These are phyloP conservation scores for Phlegmacium glaucopus DNA, from an alignment of 768 basidiomycete species.

Conservation along the genomic window DNA sequence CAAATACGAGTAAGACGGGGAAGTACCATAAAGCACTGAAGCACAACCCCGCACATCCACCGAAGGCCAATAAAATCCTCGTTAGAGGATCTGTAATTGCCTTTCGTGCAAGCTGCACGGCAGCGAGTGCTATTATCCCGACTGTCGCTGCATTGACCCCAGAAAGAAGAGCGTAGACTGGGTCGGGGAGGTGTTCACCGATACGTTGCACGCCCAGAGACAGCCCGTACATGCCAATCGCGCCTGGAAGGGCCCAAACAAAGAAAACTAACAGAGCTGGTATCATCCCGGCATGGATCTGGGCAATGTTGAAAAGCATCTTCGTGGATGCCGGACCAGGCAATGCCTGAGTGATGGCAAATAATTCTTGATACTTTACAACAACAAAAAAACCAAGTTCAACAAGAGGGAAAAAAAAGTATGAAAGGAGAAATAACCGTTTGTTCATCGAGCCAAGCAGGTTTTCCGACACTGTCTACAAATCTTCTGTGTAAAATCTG, in stretches of 20 bases:
- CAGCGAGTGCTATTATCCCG: slow-evolving; percentile 50
- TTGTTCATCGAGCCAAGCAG: slow-evolving; percentile 40
- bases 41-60: slow-evolving; percentile 43
- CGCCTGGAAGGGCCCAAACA: slow-evolving; percentile 46
- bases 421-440: too few relatives aligned
- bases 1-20: slow-evolving; percentile 40
- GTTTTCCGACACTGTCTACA: slow-evolving; percentile 30
- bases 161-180: slow-evolving; percentile 46
- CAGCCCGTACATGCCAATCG: slow-evolving; percentile 43
- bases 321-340: slow-evolving; percentile 49
- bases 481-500: slow-evolving; percentile 13
- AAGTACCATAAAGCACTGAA: slow-evolving; percentile 53
- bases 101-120: slow-evolving; percentile 41
- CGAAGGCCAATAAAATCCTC: slow-evolving; percentile 36
- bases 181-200: slow-evolving; percentile 37
- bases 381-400: too few relatives aligned
- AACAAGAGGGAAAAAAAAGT: too few relatives aligned
- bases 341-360: slow-evolving; percentile 44
- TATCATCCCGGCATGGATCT: slow-evolving; percentile 38
- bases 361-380: slow-evolving; percentile 46
- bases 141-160: slow-evolving; percentile 55
- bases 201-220: slow-evolving; percentile 41
- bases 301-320: slow-evolving; percentile 44
- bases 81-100: slow-evolving; percentile 44
- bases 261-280: slow-evolving; percentile 40